Evolutionary conservation across 306 rosid genomes (phyloP).

Genomic region (Trifolium fragiferum): DNA sequence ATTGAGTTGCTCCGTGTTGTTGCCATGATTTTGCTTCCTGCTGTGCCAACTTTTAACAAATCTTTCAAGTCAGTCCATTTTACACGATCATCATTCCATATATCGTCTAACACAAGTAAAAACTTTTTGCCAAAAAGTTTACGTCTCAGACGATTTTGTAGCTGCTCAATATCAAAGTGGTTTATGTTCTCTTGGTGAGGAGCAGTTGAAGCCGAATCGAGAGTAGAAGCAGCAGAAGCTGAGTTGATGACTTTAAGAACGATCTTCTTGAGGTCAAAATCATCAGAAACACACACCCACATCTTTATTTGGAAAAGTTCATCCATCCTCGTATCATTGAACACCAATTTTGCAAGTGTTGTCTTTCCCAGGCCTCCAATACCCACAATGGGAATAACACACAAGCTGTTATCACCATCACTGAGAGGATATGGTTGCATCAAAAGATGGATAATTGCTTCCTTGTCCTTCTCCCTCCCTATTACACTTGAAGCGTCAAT

Average conservation of each 20-base stretch:
- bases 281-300: constrained; percentile 1
- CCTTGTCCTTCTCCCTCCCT: background rate
- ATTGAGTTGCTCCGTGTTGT: background rate
- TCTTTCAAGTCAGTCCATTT: background rate
- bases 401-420: background rate
- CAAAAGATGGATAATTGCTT: constrained; percentile 1
- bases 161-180: background rate
- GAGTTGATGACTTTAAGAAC: background rate
- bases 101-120: constrained; percentile 9
- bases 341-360: constrained; percentile 8
- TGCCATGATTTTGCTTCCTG: background rate
- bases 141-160: background rate
- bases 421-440: background rate
- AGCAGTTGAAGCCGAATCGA: background rate
- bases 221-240: background rate
- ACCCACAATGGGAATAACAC: constrained; percentile 16
- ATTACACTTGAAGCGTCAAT: background rate
- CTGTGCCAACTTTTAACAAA: background rate
- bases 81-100: background rate
- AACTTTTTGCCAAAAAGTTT: background rate
- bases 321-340: background rate
- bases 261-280: constrained; percentile 4
- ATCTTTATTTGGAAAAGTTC: background rate
- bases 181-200: background rate
- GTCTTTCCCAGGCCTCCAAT: constrained; percentile 20